Conservation (phyloP, 1,139 yeast genomes). For the Candida tropicalis region DNA sequence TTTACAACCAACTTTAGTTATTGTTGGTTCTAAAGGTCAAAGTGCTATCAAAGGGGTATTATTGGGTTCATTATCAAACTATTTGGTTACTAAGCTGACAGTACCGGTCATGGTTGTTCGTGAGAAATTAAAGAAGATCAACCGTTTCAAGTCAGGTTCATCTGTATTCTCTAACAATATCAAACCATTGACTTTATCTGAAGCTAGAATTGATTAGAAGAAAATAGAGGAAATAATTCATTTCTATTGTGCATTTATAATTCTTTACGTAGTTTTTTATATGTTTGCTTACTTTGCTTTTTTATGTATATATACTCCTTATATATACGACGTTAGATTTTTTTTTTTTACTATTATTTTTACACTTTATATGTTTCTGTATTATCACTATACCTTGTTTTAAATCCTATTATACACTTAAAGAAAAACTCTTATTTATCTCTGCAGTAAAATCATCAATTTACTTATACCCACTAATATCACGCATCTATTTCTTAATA, state of each 20-base stretch:
- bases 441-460: not conserved
- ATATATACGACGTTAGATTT: not conserved
- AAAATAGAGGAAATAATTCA: not conserved
- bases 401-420: constrained; percentile 6
- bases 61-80: constrained; percentile 74
- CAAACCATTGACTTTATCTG: constrained; percentile 52
- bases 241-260: not conserved
- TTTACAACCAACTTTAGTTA: constrained; percentile 78
- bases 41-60: constrained; percentile 76
- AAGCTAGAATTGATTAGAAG: constrained; percentile 48
- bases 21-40: constrained; percentile 81
- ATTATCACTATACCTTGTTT: not conserved
- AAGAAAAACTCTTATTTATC: not conserved
- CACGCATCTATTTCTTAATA: constrained; percentile 45
- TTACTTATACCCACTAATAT: no score
- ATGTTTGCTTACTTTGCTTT: not conserved
- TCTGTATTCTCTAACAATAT: constrained; percentile 52
- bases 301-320: not conserved
- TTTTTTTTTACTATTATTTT: not conserved
- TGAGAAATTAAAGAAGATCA: constrained; percentile 74
- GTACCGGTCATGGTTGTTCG: constrained; percentile 94
- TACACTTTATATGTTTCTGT: no score
- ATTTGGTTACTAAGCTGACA: constrained; percentile 72
- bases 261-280: not conserved
- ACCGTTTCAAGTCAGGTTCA: constrained; percentile 55